These are phyloP conservation scores for Phaeotremella fagi DNA, from an alignment of 768 basidiomycete species.

Conservation along the genomic window DNA sequence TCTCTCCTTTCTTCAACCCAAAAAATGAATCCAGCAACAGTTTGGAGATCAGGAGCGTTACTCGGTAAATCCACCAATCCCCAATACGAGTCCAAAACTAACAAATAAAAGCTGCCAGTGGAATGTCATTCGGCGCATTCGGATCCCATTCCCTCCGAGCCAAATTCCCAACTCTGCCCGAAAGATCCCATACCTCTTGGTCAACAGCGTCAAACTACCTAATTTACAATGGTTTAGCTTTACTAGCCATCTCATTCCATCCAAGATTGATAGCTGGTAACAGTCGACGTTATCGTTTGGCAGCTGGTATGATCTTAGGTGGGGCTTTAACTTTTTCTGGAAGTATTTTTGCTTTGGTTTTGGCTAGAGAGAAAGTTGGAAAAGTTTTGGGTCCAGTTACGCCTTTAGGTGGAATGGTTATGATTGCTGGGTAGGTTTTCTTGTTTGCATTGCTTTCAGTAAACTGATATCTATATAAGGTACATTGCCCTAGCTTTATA, in stretches of 20 bases:
- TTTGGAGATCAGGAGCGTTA: conserved; percentile 34
- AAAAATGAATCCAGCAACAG: conserved; percentile 25
- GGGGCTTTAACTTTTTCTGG: conserved; percentile 39
- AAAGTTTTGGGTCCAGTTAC: conserved; percentile 42
- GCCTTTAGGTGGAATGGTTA: conserved; percentile 39
- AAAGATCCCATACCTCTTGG: conserved; percentile 33
- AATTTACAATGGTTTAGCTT: conserved; percentile 46
- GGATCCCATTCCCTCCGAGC: conserved; percentile 44
- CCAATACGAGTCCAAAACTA: not conserved
- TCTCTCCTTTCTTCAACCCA: no score
- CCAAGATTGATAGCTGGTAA: conserved; percentile 15
- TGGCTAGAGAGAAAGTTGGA: conserved; percentile 35
- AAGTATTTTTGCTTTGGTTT: conserved; percentile 42
- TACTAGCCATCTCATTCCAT: conserved; percentile 41
- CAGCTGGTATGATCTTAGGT: conserved; percentile 29
- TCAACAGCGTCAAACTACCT: conserved; percentile 41
- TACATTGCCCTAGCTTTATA: conserved; percentile 10
- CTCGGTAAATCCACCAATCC: conserved; percentile 19
- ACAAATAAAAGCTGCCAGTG: conserved; percentile 29
- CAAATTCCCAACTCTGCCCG: conserved; percentile 28
- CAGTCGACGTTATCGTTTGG: conserved; percentile 18
- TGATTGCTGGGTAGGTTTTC: conserved; percentile 46
- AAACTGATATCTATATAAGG: not conserved
- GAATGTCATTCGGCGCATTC: conserved; percentile 43
- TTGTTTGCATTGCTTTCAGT: not conserved